phyloP scores from a whole-genome alignment of 371 early-diverging fungal genomes.

The Mucor velutinosus region DNA sequence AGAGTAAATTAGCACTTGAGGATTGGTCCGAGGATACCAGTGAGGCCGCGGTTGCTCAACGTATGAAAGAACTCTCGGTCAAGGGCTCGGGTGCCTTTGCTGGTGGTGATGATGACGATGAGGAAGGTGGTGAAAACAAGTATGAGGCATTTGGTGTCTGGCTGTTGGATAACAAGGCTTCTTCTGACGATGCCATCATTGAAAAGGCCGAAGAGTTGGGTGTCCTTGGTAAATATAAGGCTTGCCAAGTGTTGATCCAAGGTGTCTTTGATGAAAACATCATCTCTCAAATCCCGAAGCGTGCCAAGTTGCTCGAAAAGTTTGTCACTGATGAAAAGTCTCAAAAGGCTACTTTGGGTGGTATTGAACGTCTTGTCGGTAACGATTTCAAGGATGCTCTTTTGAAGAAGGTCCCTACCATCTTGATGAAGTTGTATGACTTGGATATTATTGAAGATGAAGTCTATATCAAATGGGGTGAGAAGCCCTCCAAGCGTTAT shows the following conservation, averaged over 20 bases:
- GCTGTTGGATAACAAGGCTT: constrained; percentile 55
- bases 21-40: constrained; percentile 87
- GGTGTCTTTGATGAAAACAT: constrained; percentile 74
- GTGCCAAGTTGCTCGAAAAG: constrained; percentile 63
- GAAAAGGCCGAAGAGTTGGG: constrained; percentile 79
- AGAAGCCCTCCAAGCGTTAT: constrained; percentile 88
- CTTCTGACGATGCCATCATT: constrained; percentile 70
- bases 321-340: constrained; percentile 82
- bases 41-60: constrained; percentile 76
- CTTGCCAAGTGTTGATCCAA: constrained; percentile 74
- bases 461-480: constrained; percentile 86
- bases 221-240: constrained; percentile 76
- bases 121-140: constrained; percentile 66
- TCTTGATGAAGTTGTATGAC: constrained; percentile 90
- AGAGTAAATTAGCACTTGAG: constrained; percentile 72
- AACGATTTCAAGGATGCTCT: constrained; percentile 65
- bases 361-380: constrained; percentile 88
- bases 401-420: constrained; percentile 72
- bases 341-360: constrained; percentile 90
- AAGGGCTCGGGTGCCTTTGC: constrained; percentile 54
- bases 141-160: constrained; percentile 73
- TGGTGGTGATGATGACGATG: constrained; percentile 65
- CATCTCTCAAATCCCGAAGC: constrained; percentile 61
- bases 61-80: constrained; percentile 72
- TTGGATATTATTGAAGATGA: constrained; percentile 93